These are phyloP conservation scores for Xylaria sp. DNA, from an alignment of 2,329 filamentous ascomycete species.

Conservation along the genomic window DNA sequence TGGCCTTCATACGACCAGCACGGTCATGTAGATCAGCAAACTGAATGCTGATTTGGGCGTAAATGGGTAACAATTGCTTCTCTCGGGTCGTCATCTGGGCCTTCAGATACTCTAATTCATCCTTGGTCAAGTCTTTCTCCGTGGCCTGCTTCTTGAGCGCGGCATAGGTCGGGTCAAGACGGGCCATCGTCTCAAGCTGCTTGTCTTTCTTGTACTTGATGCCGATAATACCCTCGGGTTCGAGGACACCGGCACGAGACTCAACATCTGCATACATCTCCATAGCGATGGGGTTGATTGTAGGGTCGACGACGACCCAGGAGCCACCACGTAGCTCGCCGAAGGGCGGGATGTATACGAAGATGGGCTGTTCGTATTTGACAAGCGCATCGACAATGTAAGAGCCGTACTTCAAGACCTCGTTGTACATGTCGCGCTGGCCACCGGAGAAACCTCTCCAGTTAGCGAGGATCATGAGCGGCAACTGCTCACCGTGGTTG, in stretches of 20 bases:
- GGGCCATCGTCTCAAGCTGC: constrained; percentile 97
- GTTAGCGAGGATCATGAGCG: constrained; percentile 98
- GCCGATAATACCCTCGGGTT: constrained; percentile 96
- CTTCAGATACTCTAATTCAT: constrained; percentile 83
- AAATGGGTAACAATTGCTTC: constrained; percentile 89
- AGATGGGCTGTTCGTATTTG: constrained; percentile 98
- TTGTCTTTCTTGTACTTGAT: constrained; percentile 99
- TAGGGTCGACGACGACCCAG: constrained; percentile 98
- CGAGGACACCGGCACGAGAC: constrained; percentile 93
- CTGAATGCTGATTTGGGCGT: constrained; percentile 93
- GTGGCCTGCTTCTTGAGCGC: constrained; percentile 82
- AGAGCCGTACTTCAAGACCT: constrained; percentile 98
- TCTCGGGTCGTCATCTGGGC: constrained; percentile 85
- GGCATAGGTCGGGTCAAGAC: constrained; percentile 85
- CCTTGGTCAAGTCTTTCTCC: constrained; percentile 74
- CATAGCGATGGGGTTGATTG: constrained; percentile 96
- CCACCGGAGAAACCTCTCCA: constrained; percentile 99
- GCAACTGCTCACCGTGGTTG: constrained; percentile 98
- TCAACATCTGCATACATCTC: constrained; percentile 99
- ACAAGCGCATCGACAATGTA: constrained; percentile 98
- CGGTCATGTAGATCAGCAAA: constrained; percentile 98
- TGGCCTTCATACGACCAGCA: constrained; percentile 96
- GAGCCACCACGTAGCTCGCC: constrained; percentile 98
- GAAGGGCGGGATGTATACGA: constrained; percentile 97
- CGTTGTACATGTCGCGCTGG: constrained; percentile 99